Evolutionary conservation across 441 rosid species (phyloP), one percentile per base, ranked within the genome.

Genomic region (Monsonia emarginata): DNA sequence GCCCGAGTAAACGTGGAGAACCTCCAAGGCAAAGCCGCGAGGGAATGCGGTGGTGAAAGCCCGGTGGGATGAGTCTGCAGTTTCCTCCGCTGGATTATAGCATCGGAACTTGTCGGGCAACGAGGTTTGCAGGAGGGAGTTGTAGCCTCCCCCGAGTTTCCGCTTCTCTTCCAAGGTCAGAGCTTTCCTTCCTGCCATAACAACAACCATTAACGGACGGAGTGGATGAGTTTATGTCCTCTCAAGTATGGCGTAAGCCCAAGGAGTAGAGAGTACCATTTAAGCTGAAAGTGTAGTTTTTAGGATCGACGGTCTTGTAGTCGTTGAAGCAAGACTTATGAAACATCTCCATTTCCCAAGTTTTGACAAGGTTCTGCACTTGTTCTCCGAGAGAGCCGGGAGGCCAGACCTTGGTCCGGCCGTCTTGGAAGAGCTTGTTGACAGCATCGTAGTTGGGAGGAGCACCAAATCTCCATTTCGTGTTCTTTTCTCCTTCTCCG

Each of bases 261-360:
- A n/a, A n/a, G n/a, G n/a, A n/a, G n/a, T n/a, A n/a, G n/a, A n/a
- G n/a, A n/a, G 10, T 72, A 86, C 91, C 91, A 22, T 86, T 86
- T 6, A 83, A 52, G 78, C 81, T 80, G 52, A 65, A 64, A 19
- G 82, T 77, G 31, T 69, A 79, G 0, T 73, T 82, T 2, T 61
- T 68, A 5, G 67, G 77, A 67, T 86, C 77, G 34, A 78, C 28
- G 19, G 82, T 50, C 42, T 83, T 86, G 19, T 27, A 67, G 61
- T 86, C 86, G 13, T 74, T 72, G 72, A 65, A 72, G 48, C 42
- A 16, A 9, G 75, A 66, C 63, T 86, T 86, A 65, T 86, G 67
- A 64, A 86, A 79, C 61, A 83, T 26, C 65, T 87, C 92, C 89
- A 84, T 87, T 63, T 87, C 89, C 88, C 85, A 87, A 52, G 86